Percentiles rank a stretch among this genome's conserved stretches.
Evolutionary conservation across 257 asterid species (phyloP).

Genomic region (Cinchona pubescens): DNA sequence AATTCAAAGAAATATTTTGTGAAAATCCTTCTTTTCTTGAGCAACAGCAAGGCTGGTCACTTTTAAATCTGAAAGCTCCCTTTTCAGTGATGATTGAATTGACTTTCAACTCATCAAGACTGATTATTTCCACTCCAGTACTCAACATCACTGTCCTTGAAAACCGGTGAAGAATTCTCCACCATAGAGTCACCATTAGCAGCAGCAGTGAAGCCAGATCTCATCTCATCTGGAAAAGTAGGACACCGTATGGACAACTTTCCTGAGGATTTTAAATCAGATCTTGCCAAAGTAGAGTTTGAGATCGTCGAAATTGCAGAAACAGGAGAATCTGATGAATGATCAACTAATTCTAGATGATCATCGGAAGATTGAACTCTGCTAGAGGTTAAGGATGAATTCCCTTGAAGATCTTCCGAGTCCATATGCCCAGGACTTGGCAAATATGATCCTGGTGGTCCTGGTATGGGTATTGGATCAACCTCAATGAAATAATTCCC

Average conservation of each 20-base stretch:
- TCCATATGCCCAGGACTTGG: slow-evolving; percentile 84
- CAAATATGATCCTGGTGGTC: slow-evolving; percentile 90
- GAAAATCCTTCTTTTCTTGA: slow-evolving; percentile 55
- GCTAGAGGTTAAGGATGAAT: slow-evolving; percentile 69
- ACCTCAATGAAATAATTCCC: slow-evolving; percentile 65
- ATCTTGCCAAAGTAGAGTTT: slow-evolving; percentile 48
- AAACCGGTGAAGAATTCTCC: slow-evolving; percentile 30
- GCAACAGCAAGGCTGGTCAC: slow-evolving; percentile 61
- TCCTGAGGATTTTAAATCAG: slow-evolving; percentile 40
- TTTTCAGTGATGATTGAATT: slow-evolving; percentile 23
- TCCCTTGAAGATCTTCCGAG: slow-evolving; percentile 77
- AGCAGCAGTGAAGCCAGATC: slow-evolving; percentile 24
- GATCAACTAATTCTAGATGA: slow-evolving; percentile 53
- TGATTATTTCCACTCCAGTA: slow-evolving; percentile 27
- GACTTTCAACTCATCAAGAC: slow-evolving; percentile 28
- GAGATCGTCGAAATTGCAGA: slow-evolving; percentile 58
- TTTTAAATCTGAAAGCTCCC: slow-evolving; percentile 30
- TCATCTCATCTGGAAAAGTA: slow-evolving; percentile 30
- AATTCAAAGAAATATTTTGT: slow-evolving; percentile 30
- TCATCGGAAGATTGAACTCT: slow-evolving; percentile 73
- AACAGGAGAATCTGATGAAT: slow-evolving; percentile 69
- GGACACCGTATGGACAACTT: slow-evolving; percentile 26
- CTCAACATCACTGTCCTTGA: slow-evolving; percentile 22
- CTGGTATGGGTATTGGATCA: slow-evolving; percentile 85
- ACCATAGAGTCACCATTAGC: slow-evolving; percentile 31